Base-by-base conservation (phyloP, 2,329 filamentous ascomycete genomes). In the Fusarium mundagurra region DNA sequence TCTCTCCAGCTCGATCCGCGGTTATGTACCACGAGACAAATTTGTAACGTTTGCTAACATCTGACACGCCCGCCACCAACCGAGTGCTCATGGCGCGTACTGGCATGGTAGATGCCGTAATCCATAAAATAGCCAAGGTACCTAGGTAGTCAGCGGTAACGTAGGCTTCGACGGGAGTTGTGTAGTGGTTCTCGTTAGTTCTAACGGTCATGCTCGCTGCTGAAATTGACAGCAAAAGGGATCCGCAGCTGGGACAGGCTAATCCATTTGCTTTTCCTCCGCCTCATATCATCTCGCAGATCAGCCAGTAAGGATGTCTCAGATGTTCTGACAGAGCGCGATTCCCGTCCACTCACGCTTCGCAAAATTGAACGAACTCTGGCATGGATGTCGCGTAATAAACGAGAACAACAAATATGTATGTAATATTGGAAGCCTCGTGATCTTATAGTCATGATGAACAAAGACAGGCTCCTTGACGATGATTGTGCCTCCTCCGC, bases 271-370 rank as follows among this genome's bases (percentile, higher is more conserved):
- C 44, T 59, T 60, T 54, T 48, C 44, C 57, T 45, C 22, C 39
- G 47, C 59, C 69, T 68, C 69, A 64, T 66, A 55, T 62, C 54
- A 58, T 58, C 69, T 69, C 43, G 58, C 38, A 67, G 57, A 73
- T 73, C 72, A 75, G 51, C 50, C 54, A 50, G 57, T 72, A 63
- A 61, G 69, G 64, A 60, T 73, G 74, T 66, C 72, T 76, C 76
- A 61, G 59, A 64, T 61, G 70, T 70, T 74, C 68, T 62, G 61
- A 63, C 55, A 65, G 45, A 53, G 51, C 55, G 39, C 45, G 39
- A 44, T 27, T 54, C 39, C 36, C 69, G 54, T 24, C 50, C 47
- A 47, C 51, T 41, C 47, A 60, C 34, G 43, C 61, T 61, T 67
- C 59, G 48, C 43, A 44, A 36, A 24, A 41, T 64, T 61, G 47